Evolutionary conservation across 2,329 filamentous ascomycete species (phyloP).

Genomic region (Colletotrichum sp.): DNA sequence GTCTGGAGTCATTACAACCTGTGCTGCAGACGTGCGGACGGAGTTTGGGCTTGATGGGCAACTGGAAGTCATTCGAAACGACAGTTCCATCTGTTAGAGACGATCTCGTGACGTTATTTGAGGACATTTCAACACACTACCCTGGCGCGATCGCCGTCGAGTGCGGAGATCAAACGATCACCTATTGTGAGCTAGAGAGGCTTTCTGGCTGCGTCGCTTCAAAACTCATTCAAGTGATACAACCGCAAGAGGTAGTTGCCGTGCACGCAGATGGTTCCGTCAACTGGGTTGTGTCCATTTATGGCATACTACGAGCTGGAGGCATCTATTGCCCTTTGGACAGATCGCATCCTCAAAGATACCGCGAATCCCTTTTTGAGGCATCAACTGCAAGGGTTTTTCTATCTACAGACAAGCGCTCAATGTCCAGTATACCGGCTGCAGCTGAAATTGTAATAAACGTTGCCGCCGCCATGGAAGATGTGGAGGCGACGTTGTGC

Average conservation of each 20-base stretch:
- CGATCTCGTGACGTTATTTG: not conserved
- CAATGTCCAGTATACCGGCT: not conserved
- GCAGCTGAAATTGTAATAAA: not conserved
- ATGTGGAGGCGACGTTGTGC: not conserved
- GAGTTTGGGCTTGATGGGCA: not conserved
- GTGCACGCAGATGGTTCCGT: constrained; percentile 36
- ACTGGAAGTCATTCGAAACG: not conserved
- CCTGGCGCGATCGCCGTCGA: not conserved
- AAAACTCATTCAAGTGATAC: constrained; percentile 1
- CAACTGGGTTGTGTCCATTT: constrained; percentile 40
- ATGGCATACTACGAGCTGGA: constrained; percentile 35
- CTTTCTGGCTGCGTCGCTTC: not conserved
- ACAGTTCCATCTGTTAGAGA: not conserved
- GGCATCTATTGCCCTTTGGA: constrained; percentile 36
- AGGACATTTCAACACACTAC: not conserved
- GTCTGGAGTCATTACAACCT: not conserved
- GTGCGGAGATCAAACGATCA: not conserved
- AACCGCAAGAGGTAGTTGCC: constrained; percentile 32
- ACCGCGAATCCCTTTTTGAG: constrained; percentile 27
- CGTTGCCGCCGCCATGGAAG: not conserved
- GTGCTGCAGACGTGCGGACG: not conserved
- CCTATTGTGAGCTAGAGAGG: not conserved
- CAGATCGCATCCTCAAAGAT: constrained; percentile 22
- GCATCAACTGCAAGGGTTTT: constrained; percentile 29
- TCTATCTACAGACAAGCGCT: constrained; percentile 20